Evolutionary conservation across 441 rosid species (phyloP), one percentile per base, ranked within the genome.

Genomic region (Eruca vesicaria): DNA sequence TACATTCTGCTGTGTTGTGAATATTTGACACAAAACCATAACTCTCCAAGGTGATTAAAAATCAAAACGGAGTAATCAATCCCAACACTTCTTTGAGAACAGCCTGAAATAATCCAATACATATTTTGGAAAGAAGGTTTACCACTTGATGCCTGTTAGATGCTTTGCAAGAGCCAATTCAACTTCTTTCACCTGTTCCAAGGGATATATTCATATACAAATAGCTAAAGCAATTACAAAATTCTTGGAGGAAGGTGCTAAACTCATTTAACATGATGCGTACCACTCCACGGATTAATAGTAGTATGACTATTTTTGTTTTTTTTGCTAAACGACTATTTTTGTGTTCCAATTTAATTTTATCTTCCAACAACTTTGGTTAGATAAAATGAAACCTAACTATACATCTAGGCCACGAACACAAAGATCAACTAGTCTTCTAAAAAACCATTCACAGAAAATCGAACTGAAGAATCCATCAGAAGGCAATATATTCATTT

Each of bases 221-320:
- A 74, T 15, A 11, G 18, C 15, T 45, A 69, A 60, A 60, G 29
- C n/a, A 19, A 12, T 31, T 16, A 57, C 7, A 11, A 2, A 62
- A 14, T 38, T 36, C 16, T n/a, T n/a, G n/a, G n/a, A n/a, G n/a
- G n/a, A n/a, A n/a, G n/a, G n/a, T n/a, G n/a, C 12, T 52, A 2
- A 6, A 71, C 57, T n/a, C 2, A 5, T 33, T 15, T 11, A 7
- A 50, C 1, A 62, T 9, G 59, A 41, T 32, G 72, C 93, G 6
- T 86, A 93, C 97, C 97, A 95, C 99, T 79, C 87, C 85, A 50
- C 99, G 97, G 68, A 95, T 88, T 81, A 95, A 74, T n/a, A 23
- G 43, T 36, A 36, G 43, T 36, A 36, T 35, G n/a, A n/a, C n/a
- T n/a, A n/a, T n/a, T n/a, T n/a, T n/a, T n/a, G n/a, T n/a, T n/a